These are phyloP conservation scores for Lithohypha guttulata DNA, from an alignment of 2,329 filamentous ascomycete genomes.

Conservation along the genomic window DNA sequence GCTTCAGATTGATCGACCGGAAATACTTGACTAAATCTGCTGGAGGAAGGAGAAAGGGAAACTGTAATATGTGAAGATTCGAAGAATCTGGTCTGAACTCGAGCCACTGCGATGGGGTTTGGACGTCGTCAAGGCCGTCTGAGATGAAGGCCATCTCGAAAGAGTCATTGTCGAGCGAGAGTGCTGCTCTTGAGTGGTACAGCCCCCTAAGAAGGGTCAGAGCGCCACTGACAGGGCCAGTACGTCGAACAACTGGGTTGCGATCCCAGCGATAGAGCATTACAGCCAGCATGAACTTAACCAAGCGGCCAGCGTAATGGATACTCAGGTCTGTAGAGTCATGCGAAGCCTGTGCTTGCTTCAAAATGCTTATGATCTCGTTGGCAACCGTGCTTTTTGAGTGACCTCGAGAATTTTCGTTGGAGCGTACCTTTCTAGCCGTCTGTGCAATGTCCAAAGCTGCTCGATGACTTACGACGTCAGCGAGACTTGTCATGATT, in stretches of 20 bases:
- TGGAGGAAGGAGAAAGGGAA: conserved; percentile 67
- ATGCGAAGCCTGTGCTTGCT: too few species aligned
- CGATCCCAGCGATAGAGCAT: conserved; percentile 76
- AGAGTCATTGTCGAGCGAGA: conserved; percentile 50
- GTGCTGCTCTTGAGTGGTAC: conserved; percentile 58
- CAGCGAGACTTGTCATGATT: not conserved
- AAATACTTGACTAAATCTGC: conserved; percentile 71
- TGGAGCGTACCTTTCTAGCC: not conserved
- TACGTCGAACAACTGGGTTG: conserved; percentile 55
- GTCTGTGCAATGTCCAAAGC: not conserved
- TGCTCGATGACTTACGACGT: conserved; percentile 4
- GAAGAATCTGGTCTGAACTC: conserved; percentile 51
- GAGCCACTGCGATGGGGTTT: conserved; percentile 64
- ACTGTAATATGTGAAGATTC: conserved; percentile 64
- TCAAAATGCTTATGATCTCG: too few species aligned
- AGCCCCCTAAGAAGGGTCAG: conserved; percentile 62
- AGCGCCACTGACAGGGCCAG: conserved; percentile 65
- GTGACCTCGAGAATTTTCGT: too few species aligned
- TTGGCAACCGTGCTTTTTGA: not conserved
- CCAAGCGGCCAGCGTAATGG: too few species aligned
- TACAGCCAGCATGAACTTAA: conserved; percentile 37
- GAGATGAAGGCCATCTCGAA: conserved; percentile 68
- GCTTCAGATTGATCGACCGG: conserved; percentile 73
- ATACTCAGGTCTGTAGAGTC: too few species aligned
- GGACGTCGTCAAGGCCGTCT: conserved; percentile 62